Conservation (phyloP, 1,284 basidiomycete genomes). For the Fomitopsis schrenkii region DNA sequence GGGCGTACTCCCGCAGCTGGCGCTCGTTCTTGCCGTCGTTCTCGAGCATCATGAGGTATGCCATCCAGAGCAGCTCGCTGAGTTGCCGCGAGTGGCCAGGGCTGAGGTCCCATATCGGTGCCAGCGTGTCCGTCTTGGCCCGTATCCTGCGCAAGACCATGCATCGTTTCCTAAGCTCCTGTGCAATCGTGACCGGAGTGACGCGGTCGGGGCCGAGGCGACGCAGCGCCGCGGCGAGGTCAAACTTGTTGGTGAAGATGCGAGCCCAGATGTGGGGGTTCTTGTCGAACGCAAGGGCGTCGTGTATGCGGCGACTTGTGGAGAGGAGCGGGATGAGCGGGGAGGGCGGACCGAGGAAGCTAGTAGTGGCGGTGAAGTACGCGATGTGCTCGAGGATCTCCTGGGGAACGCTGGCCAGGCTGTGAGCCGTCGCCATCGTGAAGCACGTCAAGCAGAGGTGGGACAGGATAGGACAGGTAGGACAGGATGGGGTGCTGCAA, state of each 20-base stretch:
- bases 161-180: slow-evolving; percentile 47
- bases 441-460: neutral
- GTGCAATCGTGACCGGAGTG: slow-evolving; percentile 25
- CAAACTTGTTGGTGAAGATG: slow-evolving; percentile 42
- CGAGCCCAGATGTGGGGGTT: slow-evolving; percentile 42
- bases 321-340: slow-evolving; percentile 33
- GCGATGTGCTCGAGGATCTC: slow-evolving; percentile 41
- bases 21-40: slow-evolving; percentile 48
- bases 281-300: slow-evolving; percentile 27
- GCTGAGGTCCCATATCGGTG: slow-evolving; percentile 12
- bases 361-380: slow-evolving; percentile 30
- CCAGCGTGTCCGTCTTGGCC: slow-evolving; percentile 32
- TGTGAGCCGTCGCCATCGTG: neutral
- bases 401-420: slow-evolving; percentile 27
- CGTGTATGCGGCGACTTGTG: slow-evolving; percentile 33
- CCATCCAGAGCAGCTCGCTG: slow-evolving; percentile 41
- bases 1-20: slow-evolving; percentile 38
- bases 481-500: neutral
- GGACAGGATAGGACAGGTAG: neutral
- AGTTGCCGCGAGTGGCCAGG: slow-evolving; percentile 25
- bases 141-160: slow-evolving; percentile 49
- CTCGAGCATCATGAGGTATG: slow-evolving; percentile 55
- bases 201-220: slow-evolving; percentile 21
- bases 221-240: slow-evolving; percentile 25
- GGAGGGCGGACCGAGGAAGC: slow-evolving; percentile 28